Conservation (phyloP, 2,329 filamentous ascomycete genomes). For the Myriosclerotinia duriaeana region DNA sequence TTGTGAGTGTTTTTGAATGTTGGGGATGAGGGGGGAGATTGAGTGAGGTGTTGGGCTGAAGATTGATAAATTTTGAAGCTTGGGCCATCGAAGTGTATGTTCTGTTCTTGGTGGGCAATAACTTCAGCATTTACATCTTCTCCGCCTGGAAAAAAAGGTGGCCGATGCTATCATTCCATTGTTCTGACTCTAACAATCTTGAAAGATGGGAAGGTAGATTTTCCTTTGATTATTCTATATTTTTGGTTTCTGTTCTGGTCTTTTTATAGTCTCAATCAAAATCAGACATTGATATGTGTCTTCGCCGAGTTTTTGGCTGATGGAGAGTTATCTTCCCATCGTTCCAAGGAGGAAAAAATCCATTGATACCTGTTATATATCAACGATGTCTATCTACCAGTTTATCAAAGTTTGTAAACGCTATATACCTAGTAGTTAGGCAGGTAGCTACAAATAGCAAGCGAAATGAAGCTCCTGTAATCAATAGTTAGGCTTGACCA, state of each 20-base stretch:
- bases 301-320: not conserved
- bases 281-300: too few relatives aligned
- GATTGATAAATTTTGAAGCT: constrained; percentile 17
- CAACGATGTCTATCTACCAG: not conserved
- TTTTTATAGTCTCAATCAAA: too few relatives aligned
- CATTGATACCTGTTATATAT: not conserved
- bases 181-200: not conserved
- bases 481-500: not conserved
- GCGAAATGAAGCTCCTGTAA: not conserved
- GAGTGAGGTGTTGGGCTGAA: not conserved
- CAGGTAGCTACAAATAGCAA: not conserved
- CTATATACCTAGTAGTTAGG: not conserved
- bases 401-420: not conserved
- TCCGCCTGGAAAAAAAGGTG: not conserved
- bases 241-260: too few relatives aligned
- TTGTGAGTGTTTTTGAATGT: not conserved
- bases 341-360: not conserved
- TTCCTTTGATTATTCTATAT: too few relatives aligned
- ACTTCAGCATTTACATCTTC: not conserved
- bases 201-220: too few relatives aligned
- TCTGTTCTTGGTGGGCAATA: not conserved
- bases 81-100: constrained; percentile 7
- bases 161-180: not conserved
- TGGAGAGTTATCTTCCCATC: not conserved
- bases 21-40: not conserved